Percentiles rank a stretch among this genome's conserved stretches.
Conservation (phyloP, 2,329 filamentous ascomycete species). For the Aspergillus floridensis region DNA sequence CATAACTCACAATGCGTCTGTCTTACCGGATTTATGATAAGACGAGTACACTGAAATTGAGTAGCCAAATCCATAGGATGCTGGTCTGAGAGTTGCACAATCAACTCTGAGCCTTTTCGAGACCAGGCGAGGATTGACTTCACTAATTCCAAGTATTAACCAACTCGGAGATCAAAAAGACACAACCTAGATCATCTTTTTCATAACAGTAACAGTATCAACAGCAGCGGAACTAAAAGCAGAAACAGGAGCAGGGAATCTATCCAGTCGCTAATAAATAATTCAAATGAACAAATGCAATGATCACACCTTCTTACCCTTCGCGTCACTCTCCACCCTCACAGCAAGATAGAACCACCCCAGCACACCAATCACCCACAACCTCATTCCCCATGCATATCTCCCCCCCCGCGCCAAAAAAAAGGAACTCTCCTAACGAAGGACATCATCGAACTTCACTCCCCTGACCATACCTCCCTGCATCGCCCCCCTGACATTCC, state of each 20-base stretch:
- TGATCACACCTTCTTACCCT: neutral
- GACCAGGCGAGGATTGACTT: too few species aligned
- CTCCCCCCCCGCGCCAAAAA: neutral
- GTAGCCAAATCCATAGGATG: too few species aligned
- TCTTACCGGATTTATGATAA: too few species aligned
- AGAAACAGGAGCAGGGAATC: constrained; percentile 23
- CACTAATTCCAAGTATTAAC: too few species aligned
- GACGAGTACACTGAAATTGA: too few species aligned
- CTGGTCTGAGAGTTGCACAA: too few species aligned
- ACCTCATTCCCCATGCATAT: neutral
- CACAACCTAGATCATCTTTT: too few species aligned
- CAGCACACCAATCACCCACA: neutral
- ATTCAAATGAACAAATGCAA: constrained; percentile 25
- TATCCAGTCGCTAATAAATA: constrained; percentile 35
- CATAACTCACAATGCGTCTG: too few species aligned
- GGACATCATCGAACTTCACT: constrained; percentile 72
- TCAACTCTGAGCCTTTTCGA: too few species aligned
- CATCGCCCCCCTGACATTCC: constrained; percentile 85
- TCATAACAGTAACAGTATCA: too few species aligned
- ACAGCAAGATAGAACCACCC: neutral
- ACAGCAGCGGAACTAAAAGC: too few species aligned
- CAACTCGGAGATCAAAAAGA: too few species aligned
- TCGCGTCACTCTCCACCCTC: neutral
- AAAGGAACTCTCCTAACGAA: constrained; percentile 45
- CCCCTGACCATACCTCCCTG: constrained; percentile 72